Conservation (phyloP, 139 green algal genomes). For the Pseudopediastrum boryanum region DNA sequence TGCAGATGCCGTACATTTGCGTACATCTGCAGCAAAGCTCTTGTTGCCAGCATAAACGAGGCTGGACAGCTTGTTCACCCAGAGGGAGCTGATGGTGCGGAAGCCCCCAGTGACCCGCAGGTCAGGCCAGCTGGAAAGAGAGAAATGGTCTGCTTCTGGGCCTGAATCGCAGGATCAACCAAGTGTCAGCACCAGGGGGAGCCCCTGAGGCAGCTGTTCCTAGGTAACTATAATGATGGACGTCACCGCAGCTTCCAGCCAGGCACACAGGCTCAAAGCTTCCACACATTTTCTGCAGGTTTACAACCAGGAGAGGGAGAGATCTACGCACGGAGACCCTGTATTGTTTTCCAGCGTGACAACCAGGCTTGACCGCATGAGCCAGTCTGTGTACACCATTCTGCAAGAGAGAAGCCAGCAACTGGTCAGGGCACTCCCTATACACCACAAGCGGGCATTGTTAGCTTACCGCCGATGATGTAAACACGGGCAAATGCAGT, state of each 20-base stretch:
- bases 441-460: neutral
- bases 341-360: no score
- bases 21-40: neutral
- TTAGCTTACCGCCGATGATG: no score
- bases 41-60: conserved; percentile 7
- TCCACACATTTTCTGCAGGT: neutral
- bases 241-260: neutral
- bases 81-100: neutral
- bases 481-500: no score
- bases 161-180: no score
- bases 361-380: no score
- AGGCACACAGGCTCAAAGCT: neutral
- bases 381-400: no score
- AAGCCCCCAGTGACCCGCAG: conserved; percentile 3
- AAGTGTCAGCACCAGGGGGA: no score
- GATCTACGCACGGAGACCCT: no score
- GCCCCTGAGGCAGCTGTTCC: no score
- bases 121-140: conserved; percentile 3
- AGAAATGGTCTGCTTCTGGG: conserved; percentile 4
- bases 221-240: no score
- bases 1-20: neutral
- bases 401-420: no score
- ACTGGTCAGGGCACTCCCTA: neutral
- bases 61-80: neutral
- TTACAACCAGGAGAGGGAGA: no score